Evolutionary conservation across 192 early-diverging fungal species (phyloP), one percentile per base, ranked within the genome.

Genomic region (Rhizophlyctis rosea): DNA sequence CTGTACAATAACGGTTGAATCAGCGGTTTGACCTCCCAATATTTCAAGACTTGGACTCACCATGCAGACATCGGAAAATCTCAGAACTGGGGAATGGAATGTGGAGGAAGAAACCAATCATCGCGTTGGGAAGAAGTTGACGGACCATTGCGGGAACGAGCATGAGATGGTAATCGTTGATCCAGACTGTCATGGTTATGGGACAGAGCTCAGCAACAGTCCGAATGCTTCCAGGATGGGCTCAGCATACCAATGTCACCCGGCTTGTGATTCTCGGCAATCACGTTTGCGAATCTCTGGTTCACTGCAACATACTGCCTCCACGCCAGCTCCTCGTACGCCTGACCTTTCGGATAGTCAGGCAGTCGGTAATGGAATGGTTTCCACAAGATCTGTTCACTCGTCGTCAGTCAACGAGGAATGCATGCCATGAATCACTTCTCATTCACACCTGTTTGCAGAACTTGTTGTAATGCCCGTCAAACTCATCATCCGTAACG

Each of bases 101-200:
- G 70, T 98, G 95, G 59, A 98, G 70, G 63, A 96, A 98, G 76
- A 98, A 96, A 1, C 93, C 95, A 55, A 98, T 92, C 29, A 85
- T 90, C 31, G 94, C 94, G 27, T 82, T 65, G 1, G 95, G 95
- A 29, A 95, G 68, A 13, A 79, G 81, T 76, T 91, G 74, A 48
- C 95, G 83, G 32, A 98, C 73, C 84, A 98, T 88, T 49, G 73
- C 75, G 3, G 95, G 95, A 24, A 98, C 82, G 36, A 98, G 78
- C 89, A 96, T 91, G 52, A 98, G 77, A 70, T 98, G 95, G 68
- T 98, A 98, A 80, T 98, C 95, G 69, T 98, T 95, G 64, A 98
- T 83, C 94, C 94, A 98, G 59, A 98, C 84, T 88, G 68, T 16
- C 48, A 21, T 32, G 33, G 4, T 47, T 16, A 57, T 7, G 34